A percentile compares a stretch with the other conserved stretches of the same genome.
These are phyloP conservation scores for Penicillium palitans DNA, from an alignment of 2,329 filamentous ascomycete genomes.

Conservation along the genomic window DNA sequence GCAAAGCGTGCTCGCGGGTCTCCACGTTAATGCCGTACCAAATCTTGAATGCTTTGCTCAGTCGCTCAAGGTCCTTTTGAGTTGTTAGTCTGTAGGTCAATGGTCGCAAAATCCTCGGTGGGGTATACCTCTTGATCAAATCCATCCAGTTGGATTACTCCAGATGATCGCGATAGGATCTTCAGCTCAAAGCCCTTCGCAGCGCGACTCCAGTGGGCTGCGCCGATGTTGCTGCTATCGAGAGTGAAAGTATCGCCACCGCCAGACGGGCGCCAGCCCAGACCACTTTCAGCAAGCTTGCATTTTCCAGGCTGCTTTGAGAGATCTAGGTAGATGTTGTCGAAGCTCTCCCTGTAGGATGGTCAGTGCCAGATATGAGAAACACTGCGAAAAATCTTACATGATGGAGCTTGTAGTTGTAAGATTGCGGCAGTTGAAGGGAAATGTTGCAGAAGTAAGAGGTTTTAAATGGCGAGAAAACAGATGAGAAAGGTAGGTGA, in stretches of 20 bases:
- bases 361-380: conserved; percentile 14
- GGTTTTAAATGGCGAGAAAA: neutral
- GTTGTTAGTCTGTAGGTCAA: conserved; percentile 15
- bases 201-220: conserved; percentile 92
- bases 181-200: conserved; percentile 92
- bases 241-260: conserved; percentile 93
- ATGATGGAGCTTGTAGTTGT: conserved; percentile 35
- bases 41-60: conserved; percentile 92
- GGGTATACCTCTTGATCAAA: conserved; percentile 75
- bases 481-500: conserved; percentile 4
- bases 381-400: conserved; percentile 25
- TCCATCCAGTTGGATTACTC: conserved; percentile 89
- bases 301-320: conserved; percentile 91
- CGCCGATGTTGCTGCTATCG: conserved; percentile 78
- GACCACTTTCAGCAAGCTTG: conserved; percentile 87
- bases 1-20: conserved; percentile 86
- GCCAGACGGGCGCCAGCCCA: conserved; percentile 89
- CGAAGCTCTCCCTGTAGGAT: conserved; percentile 76
- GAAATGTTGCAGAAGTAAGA: neutral
- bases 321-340: conserved; percentile 94
- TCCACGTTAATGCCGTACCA: conserved; percentile 96
- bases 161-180: conserved; percentile 78
- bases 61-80: conserved; percentile 76
- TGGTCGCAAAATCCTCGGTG: neutral
- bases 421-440: neutral